Conservation (phyloP, 768 basidiomycete species). For the Kwoniella mangroviensis region DNA sequence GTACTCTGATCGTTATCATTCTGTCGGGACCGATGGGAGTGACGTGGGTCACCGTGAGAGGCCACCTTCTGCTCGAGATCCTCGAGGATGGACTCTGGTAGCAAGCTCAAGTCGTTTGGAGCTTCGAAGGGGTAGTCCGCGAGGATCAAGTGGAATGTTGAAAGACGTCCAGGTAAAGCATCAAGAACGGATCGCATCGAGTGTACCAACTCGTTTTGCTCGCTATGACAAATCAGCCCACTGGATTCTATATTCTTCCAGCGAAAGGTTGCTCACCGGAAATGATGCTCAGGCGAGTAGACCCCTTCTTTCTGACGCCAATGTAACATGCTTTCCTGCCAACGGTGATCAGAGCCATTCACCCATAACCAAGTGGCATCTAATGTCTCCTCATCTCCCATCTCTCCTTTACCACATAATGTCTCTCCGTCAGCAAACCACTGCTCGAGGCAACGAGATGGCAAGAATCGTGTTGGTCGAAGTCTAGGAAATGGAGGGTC, state of each 20-base stretch:
- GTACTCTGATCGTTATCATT: neutral
- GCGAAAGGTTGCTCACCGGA: slow-evolving; percentile 35
- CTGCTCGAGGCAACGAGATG: slow-evolving; percentile 46
- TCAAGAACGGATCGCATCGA: slow-evolving; percentile 54
- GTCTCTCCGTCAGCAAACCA: slow-evolving; percentile 56
- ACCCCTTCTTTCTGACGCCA: slow-evolving; percentile 35
- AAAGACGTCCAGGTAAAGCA: slow-evolving; percentile 44
- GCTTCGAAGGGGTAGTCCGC: slow-evolving; percentile 45
- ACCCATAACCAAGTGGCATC: slow-evolving; percentile 56
- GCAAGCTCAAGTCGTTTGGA: slow-evolving; percentile 30
- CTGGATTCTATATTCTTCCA: neutral
- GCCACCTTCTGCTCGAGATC: slow-evolving; percentile 29
- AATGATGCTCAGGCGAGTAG: slow-evolving; percentile 52
- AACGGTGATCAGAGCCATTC: slow-evolving; percentile 51
- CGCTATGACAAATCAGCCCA: slow-evolving; percentile 26
- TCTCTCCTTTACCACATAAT: slow-evolving; percentile 38
- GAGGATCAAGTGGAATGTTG: slow-evolving; percentile 48
- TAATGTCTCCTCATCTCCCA: slow-evolving; percentile 50
- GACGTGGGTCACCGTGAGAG: neutral
- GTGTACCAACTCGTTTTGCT: slow-evolving; percentile 52
- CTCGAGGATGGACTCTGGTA: slow-evolving; percentile 30
- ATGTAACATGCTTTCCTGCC: slow-evolving; percentile 44
- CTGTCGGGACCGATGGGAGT: neutral
- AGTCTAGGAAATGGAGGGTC: slow-evolving; percentile 48
- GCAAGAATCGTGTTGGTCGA: slow-evolving; percentile 48